Evolutionary conservation across 2,329 filamentous ascomycete species (phyloP).

Genomic region (Herpotrichia juniperi): DNA sequence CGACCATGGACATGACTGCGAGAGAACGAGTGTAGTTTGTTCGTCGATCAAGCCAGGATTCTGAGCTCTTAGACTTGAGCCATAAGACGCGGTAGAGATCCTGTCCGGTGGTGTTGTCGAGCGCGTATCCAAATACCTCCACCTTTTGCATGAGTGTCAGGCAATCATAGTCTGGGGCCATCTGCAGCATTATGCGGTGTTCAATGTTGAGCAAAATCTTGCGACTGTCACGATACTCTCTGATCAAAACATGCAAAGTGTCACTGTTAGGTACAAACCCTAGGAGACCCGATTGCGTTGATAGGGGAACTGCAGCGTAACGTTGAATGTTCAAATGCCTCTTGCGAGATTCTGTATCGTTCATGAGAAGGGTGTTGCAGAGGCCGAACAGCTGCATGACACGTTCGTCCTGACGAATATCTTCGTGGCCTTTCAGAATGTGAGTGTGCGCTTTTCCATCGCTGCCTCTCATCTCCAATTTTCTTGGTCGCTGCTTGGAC

Average conservation of each 20-base stretch:
- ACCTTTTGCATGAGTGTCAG: slow-evolving; percentile 99
- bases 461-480: slow-evolving; percentile 85
- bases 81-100: slow-evolving; percentile 97
- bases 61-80: slow-evolving; percentile 98
- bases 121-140: slow-evolving; percentile 97
- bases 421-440: slow-evolving; percentile 96
- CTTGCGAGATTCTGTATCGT: slow-evolving; percentile 96
- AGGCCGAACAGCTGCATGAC: slow-evolving; percentile 99
- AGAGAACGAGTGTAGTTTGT: slow-evolving; percentile 99
- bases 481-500: slow-evolving; percentile 94
- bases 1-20: slow-evolving; percentile 99
- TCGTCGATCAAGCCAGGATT: slow-evolving; percentile 94
- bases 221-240: slow-evolving; percentile 94
- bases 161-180: slow-evolving; percentile 99
- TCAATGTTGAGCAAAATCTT: slow-evolving; percentile 99
- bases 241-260: slow-evolving; percentile 93
- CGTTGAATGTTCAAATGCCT: slow-evolving; percentile 94
- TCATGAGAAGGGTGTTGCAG: slow-evolving; percentile 91
- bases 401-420: slow-evolving; percentile 97
- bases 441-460: slow-evolving; percentile 90
- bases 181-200: slow-evolving; percentile 99
- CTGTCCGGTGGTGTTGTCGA: slow-evolving; percentile 98
- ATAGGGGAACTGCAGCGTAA: slow-evolving; percentile 95
- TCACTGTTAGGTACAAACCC: slow-evolving; percentile 99
- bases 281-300: slow-evolving; percentile 91